These are phyloP conservation scores for Emmonsiellopsis sp. DNA, from an alignment of 2,329 filamentous ascomycete species.

Conservation along the genomic window DNA sequence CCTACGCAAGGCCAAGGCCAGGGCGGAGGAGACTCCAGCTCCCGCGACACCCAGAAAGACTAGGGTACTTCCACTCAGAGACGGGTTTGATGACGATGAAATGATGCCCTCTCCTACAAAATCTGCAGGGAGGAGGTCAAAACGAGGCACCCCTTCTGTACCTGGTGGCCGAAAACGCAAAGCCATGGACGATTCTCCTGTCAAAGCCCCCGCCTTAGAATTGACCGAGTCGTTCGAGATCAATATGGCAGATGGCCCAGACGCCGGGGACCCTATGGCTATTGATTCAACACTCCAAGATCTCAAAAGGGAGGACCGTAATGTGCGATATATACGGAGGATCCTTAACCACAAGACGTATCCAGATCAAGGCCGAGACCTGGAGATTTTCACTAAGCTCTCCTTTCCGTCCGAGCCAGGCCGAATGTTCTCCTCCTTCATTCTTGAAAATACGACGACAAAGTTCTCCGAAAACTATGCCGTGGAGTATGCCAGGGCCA, in stretches of 20 bases:
- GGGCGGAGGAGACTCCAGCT: conserved; percentile 24
- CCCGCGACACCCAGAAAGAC: conserved; percentile 43
- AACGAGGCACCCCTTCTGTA: conserved; percentile 45
- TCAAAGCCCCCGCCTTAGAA: conserved; percentile 34
- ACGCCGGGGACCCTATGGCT: conserved; percentile 15
- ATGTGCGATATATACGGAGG: conserved; percentile 39
- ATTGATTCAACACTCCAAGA: conserved; percentile 17
- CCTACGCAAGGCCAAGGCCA: conserved; percentile 27
- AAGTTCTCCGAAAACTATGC: conserved; percentile 37
- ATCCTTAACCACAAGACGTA: conserved; percentile 47
- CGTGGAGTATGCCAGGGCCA: conserved; percentile 38
- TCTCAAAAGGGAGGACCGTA: conserved; percentile 16
- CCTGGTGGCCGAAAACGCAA: conserved; percentile 50
- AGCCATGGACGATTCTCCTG: conserved; percentile 43
- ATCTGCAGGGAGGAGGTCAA: conserved; percentile 33
- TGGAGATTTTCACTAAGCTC: conserved; percentile 45
- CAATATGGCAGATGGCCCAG: conserved; percentile 18
- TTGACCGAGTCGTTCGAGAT: conserved; percentile 20
- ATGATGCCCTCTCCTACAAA: conserved; percentile 49
- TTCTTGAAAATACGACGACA: conserved; percentile 42
- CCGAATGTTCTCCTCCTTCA: conserved; percentile 42
- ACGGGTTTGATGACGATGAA: conserved; percentile 57
- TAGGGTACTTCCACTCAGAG: conserved; percentile 41
- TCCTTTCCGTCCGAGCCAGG: conserved; percentile 44
- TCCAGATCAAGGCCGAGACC: conserved; percentile 38